Conservation (phyloP, 345 rosid genomes). For the Fremontodendron californicum region DNA sequence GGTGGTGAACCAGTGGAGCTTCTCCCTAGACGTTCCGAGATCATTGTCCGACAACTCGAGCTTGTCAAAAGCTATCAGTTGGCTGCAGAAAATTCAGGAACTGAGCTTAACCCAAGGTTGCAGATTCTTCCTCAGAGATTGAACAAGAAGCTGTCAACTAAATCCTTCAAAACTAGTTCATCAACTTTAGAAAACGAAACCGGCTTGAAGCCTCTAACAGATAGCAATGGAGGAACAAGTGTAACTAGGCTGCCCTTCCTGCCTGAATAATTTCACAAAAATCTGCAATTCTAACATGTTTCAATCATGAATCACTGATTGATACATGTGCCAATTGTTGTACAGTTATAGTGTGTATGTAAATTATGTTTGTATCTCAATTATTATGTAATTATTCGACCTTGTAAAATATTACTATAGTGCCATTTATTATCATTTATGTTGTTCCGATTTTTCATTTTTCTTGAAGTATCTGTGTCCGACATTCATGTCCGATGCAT, state of each 20-base stretch:
- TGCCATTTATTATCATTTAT: neutral
- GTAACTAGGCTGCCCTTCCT: conserved; percentile 62
- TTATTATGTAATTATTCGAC: no score
- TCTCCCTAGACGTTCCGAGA: conserved; percentile 81
- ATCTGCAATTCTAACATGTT: neutral
- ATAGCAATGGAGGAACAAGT: conserved; percentile 39
- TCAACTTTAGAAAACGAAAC: conserved; percentile 14
- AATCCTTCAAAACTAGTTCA: conserved; percentile 29
- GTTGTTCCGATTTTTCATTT: neutral
- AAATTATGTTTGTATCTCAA: neutral
- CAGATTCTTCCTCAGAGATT: conserved; percentile 77
- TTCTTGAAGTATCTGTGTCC: no score
- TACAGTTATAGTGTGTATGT: neutral
- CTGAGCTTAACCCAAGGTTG: conserved; percentile 68
- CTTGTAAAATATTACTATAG: neutral
- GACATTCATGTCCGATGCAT: no score
- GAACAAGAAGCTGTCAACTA: conserved; percentile 41
- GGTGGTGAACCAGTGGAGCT: conserved; percentile 96
- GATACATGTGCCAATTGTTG: neutral
- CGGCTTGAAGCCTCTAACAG: conserved; percentile 16
- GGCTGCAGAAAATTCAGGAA: conserved; percentile 80
- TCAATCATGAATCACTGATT: conserved; percentile 10
- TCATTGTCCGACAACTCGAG: conserved; percentile 77
- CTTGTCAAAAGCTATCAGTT: no score
- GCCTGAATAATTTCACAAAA: conserved; percentile 42